Evolutionary conservation across 352 stramenopile species (phyloP).

Genomic region (Peronospora farinosa): DNA sequence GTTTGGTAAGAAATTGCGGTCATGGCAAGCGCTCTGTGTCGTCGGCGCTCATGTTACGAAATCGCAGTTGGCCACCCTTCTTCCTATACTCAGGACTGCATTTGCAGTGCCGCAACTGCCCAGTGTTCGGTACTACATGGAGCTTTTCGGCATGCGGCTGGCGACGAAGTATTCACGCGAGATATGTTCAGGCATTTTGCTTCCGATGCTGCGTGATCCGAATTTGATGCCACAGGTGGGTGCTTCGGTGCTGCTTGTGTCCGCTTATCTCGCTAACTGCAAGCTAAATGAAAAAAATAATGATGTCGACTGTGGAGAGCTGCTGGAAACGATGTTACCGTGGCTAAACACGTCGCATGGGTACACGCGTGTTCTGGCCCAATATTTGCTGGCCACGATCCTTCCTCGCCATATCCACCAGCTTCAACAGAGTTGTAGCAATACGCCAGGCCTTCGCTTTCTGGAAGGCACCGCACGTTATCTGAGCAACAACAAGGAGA

Average conservation of each 20-base stretch:
- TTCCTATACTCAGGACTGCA: slow-evolving; percentile 37
- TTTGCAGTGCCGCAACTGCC: slow-evolving; percentile 60
- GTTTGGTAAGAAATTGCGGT: slow-evolving; percentile 69
- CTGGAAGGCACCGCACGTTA: slow-evolving; percentile 49
- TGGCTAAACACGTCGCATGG: slow-evolving; percentile 78
- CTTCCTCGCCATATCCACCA: slow-evolving; percentile 57
- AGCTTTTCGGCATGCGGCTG: slow-evolving; percentile 74
- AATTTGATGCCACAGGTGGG: slow-evolving; percentile 72
- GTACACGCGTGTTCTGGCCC: slow-evolving; percentile 74
- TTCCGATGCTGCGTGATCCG: slow-evolving; percentile 57
- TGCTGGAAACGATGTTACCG: slow-evolving; percentile 50
- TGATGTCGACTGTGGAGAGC: slow-evolving; percentile 22
- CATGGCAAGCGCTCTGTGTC: slow-evolving; percentile 75
- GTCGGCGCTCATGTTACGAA: slow-evolving; percentile 45
- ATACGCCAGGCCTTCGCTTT: slow-evolving; percentile 36
- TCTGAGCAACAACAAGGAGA: slow-evolving; percentile 78
- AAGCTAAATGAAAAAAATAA: slow-evolving; percentile 27
- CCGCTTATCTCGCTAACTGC: slow-evolving; percentile 31
- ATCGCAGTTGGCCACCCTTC: slow-evolving; percentile 17
- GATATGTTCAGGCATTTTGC: slow-evolving; percentile 35
- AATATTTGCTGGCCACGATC: slow-evolving; percentile 62
- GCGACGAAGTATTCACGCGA: slow-evolving; percentile 40
- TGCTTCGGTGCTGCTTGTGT: slow-evolving; percentile 56
- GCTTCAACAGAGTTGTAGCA: slow-evolving; percentile 8
- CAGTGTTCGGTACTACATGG: slow-evolving; percentile 74